phyloP scores from a whole-genome alignment of 148 eudicot genomes.

The Talinum fruticosum region DNA sequence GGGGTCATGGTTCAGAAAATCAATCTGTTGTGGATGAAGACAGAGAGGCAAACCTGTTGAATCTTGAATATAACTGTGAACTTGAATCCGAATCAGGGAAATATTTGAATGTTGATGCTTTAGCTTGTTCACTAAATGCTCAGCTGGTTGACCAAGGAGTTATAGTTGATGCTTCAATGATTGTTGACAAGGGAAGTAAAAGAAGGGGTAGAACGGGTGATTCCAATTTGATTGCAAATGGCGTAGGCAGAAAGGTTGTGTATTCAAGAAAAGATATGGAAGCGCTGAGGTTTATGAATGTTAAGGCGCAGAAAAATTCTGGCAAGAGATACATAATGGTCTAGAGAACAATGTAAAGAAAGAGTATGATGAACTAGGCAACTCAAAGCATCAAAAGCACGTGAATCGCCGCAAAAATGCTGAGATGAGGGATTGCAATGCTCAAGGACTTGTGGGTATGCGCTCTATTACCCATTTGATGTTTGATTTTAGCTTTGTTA shows the following conservation, averaged over 20 bases:
- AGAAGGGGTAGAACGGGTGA: too few relatives aligned
- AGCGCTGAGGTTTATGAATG: slow-evolving; percentile 37
- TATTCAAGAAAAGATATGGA: slow-evolving; percentile 46
- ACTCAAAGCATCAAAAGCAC: slow-evolving; percentile 32
- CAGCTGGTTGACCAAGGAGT: slow-evolving; percentile 8
- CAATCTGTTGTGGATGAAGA: too few relatives aligned
- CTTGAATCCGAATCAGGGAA: neutral
- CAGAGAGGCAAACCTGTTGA: too few relatives aligned
- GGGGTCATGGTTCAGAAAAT: neutral
- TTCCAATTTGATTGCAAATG: too few relatives aligned
- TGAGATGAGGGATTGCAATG: slow-evolving; percentile 21
- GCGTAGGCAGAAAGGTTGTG: slow-evolving; percentile 20
- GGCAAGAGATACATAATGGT: slow-evolving; percentile 44
- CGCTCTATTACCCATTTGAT: slow-evolving; percentile 9
- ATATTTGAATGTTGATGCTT: neutral
- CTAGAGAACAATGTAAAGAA: slow-evolving; percentile 30
- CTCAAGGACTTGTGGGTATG: slow-evolving; percentile 33
- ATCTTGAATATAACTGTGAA: neutral
- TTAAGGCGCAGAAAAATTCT: slow-evolving; percentile 42
- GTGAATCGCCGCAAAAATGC: slow-evolving; percentile 24
- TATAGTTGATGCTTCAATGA: too few relatives aligned
- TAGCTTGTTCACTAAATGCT: slow-evolving; percentile 7
- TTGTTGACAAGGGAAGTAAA: too few relatives aligned
- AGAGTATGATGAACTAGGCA: slow-evolving; percentile 53
- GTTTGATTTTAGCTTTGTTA: neutral